Evolutionary conservation across 495 filamentous ascomycete species (phyloP), one percentile per base, ranked within the genome.

Genomic region (Penicillium canariense): DNA sequence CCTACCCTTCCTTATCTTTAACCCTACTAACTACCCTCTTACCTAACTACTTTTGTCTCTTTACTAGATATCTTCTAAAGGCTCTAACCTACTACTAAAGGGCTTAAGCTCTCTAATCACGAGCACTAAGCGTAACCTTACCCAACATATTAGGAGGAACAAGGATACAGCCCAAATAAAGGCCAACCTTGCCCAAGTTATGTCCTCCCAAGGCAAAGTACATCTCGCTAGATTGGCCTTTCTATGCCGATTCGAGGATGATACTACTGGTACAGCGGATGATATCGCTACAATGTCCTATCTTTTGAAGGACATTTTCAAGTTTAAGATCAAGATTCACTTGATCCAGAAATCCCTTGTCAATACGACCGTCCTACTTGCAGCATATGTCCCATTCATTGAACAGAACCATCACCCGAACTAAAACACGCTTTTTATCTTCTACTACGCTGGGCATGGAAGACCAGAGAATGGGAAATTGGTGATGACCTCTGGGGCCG

Each of bases 401-500:
- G 2, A 4, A 22, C 18, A 30, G 4, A 22, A 31, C 7, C 3
- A 3, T 48, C 1, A 23, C 32, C 22, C 45, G 3, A 34, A 34
- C 4, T 4, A 5, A 17, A 27, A 30, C 12, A 31, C 26, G 4
- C 14, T 48, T 4, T 34, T 48, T 18, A 17, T 34, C 1, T 48
- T 48, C 28, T 48, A 48, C 17, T 48, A 48, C 28, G 43, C 17
- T 15, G 45, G 27, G 3, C 45, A 48, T 14, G 45, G 45, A 10
- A 8, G 7, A 1, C 14, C 32, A 6, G 45, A 10, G 1, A 15
- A 48, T 48, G 15, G 28, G 2, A 34, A 12, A 0, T 5, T 48
- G 8, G 4, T 4, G 17, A 22, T 48, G 14, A 2, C 14, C 26
- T 14, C 1, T 0, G 9, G 7, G 25, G 4, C 2, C 0, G 32